Evolutionary conservation across 139 green algal species (phyloP).

Genomic region (Dunaliella primolecta): DNA sequence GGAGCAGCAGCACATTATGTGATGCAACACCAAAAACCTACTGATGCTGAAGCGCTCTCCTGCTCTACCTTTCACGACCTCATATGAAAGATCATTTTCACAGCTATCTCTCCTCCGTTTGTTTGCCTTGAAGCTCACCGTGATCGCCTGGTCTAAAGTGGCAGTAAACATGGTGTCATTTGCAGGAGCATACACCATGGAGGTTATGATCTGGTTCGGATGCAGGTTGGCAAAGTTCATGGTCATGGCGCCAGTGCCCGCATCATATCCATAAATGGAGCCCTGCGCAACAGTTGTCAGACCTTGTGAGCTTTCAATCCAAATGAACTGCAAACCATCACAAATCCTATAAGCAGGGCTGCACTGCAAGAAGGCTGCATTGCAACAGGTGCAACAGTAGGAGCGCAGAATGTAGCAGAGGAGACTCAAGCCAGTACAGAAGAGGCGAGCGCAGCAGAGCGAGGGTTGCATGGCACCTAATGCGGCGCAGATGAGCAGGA

Average conservation of each 20-base stretch:
- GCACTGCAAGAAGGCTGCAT: too few species aligned
- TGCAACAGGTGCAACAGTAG: too few species aligned
- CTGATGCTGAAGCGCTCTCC: neutral
- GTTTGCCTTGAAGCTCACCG: slow-evolving; percentile 6
- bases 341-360: too few species aligned
- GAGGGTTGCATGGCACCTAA: too few species aligned
- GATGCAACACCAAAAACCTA: neutral
- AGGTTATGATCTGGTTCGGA: neutral
- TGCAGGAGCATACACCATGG: slow-evolving; percentile 6
- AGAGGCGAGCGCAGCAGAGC: too few species aligned
- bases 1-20: too few species aligned
- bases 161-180: slow-evolving; percentile 14
- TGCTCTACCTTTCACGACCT: neutral
- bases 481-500: too few species aligned
- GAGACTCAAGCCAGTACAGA: too few species aligned
- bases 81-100: neutral
- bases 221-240: slow-evolving; percentile 14
- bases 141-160: slow-evolving; percentile 1
- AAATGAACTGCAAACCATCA: too few species aligned
- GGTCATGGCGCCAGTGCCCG: neutral
- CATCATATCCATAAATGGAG: slow-evolving; percentile 6
- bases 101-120: too few species aligned
- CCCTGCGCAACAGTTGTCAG: slow-evolving; percentile 6
- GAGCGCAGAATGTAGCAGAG: too few species aligned
- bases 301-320: too few species aligned